Evolutionary conservation across 2,329 filamentous ascomycete genomes (phyloP), one percentile per base, ranked within the genome.

Genomic region (Pseudogymnoascus verrucosus): DNA sequence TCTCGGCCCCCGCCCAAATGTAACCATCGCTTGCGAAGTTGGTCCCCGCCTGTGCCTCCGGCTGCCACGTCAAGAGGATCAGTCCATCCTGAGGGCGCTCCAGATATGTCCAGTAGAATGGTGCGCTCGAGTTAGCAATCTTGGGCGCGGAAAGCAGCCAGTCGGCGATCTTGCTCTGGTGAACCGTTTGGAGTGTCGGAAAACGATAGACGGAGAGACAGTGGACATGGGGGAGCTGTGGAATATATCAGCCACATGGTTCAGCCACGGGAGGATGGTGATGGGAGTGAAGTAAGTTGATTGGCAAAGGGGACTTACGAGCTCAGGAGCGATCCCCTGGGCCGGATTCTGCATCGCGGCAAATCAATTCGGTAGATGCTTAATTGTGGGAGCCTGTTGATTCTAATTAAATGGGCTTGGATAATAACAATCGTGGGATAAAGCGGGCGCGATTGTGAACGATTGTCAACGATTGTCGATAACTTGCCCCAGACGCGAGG

Each of bases 61-160:
- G 89, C 74, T 97, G 92, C 93, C 93, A 98, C 62, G 89, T 89
- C 67, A 98, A 81, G 73, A 95, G 84, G 51, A 96, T 84, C 7
- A 88, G 89, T 63, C 92, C 92, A 76, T 96, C 91, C 62, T 82
- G 82, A 10, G 93, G 93, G 62, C 86, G 84, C 70, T 95, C 87
- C 64, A 98, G 84, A 75, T 93, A 96, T 54, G 89, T 93, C 93
- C 93, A 99, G 77, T 89, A 90, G 82, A 99, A 93, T 2, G 93
- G 86, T 60, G 92, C 88, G 67, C 87, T 82, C 72, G 96, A 89
- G 75, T 91, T 90, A 69, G 93, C 89, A 66, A 96, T 89, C 72
- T 90, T 89, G 7, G 93, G 91, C 40, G 92, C 93, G 71, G 87
- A 85, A 72, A 93, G 82, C 65, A 98, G 84, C 82, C 91, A 93